Conservation (phyloP, 306 rosid genomes). For the Trifolium pratense region DNA sequence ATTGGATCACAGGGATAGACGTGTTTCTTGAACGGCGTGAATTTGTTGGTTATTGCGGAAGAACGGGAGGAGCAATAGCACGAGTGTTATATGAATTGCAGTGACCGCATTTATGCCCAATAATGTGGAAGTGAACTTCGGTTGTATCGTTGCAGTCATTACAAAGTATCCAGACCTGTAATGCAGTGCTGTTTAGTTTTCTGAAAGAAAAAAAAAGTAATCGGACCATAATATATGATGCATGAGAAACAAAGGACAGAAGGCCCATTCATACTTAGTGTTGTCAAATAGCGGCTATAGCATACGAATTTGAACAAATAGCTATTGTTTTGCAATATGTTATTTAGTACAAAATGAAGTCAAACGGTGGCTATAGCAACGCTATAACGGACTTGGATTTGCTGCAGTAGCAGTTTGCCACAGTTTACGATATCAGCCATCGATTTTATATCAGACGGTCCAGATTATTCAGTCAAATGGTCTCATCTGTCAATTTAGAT, state of each 20-base stretch:
- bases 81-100: slow-evolving; percentile 95
- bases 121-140: slow-evolving; percentile 80
- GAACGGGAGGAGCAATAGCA: slow-evolving; percentile 86
- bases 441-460: too few relatives aligned
- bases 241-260: not conserved
- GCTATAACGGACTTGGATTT: too few relatives aligned
- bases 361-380: not conserved
- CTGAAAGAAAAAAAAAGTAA: not conserved
- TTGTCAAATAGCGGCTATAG: not conserved
- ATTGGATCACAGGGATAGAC: slow-evolving; percentile 19
- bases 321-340: not conserved
- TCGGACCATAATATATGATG: not conserved
- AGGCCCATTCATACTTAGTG: not conserved
- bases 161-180: slow-evolving; percentile 97
- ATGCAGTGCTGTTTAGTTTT: slow-evolving; percentile 32
- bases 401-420: too few relatives aligned
- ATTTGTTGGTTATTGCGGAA: slow-evolving; percentile 62
- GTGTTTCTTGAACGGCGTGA: slow-evolving; percentile 39
- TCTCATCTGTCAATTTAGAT: too few relatives aligned
- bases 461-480: too few relatives aligned
- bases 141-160: slow-evolving; percentile 97
- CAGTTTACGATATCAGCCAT: too few relatives aligned
- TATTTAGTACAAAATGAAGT: not conserved
- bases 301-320: not conserved
- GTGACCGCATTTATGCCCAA: slow-evolving; percentile 94